Base-by-base conservation (phyloP, 106 monocot species). In the Allium cepa region DNA sequence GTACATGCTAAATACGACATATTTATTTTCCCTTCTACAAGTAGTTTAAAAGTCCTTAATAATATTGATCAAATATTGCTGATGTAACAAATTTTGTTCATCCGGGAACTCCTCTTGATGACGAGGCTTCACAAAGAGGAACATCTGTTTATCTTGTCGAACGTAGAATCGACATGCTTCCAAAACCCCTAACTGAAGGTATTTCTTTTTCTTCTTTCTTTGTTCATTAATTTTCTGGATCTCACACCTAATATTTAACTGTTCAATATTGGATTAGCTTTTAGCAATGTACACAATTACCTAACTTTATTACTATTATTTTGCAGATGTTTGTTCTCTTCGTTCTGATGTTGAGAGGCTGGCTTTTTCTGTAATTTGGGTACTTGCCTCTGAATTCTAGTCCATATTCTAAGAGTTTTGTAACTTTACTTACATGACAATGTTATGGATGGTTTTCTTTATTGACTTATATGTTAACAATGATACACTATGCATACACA, bases 121-220 rank as follows among this genome's bases (percentile, higher is more conserved):
- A 92, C 47, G 97, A 99, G 73, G 97, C 97, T 59, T 49, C 92
- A 71, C 82, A 87, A 59, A 84, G 97, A 62, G 97, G 97, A 14
- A 99, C 97, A 71, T 99, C 97, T 69, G 92, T 92, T 70, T 99
- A 99, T 87, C 97, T 99, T 80, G 97, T 99, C 71, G 97, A 92
- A 60, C 84, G 83, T 22, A 70, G 97, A 53, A 99, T 99, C 75
- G 97, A 99, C 79, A 99, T 99, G 97, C 92, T 99, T 67, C 97
- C 97, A 50, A 99, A 99, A 70, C 97, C 97, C 71, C 56, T 99
- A 47, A 99, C 97, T 69, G 97, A 99, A 99, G 97, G 97, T 99
- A 78, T 66, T 8, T 47, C 52, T 46, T 63, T 7, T 26, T 55
- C 48, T 17, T 22, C 16, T 59, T 59, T n/a, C 36, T 4, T 17